Conservation (phyloP, 371 early-diverging fungal genomes). For the Lichtheimia ornata region DNA sequence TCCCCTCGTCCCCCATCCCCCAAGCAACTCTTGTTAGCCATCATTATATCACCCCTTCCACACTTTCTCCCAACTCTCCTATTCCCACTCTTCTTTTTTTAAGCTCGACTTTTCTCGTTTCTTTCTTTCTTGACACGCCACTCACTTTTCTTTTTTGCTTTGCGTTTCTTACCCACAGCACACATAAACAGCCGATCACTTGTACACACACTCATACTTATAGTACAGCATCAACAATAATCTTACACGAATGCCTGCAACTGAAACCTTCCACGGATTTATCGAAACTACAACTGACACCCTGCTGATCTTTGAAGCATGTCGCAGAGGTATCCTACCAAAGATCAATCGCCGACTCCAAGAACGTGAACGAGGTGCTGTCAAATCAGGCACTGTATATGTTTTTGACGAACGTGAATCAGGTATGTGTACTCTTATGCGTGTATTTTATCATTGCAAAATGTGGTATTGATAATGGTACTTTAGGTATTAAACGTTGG, state of each 20-base stretch:
- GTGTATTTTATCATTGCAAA: too few species aligned
- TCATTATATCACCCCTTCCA: not conserved
- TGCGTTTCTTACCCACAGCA: constrained; percentile 4
- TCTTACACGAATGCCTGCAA: constrained; percentile 29
- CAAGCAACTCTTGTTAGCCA: too few species aligned
- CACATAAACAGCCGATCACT: too few species aligned
- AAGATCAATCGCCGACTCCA: constrained; percentile 65
- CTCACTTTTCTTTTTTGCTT: constrained; percentile 8
- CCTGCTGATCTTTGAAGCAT: constrained; percentile 69
- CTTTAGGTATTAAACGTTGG: constrained; percentile 82
- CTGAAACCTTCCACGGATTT: constrained; percentile 55
- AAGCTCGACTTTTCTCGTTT: constrained; percentile 8
- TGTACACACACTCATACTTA: too few species aligned
- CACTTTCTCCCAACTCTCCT: constrained; percentile 12
- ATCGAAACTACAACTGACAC: constrained; percentile 68
- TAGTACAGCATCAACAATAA: not conserved
- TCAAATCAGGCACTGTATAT: constrained; percentile 67
- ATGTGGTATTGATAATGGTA: too few species aligned
- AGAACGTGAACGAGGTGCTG: constrained; percentile 61
- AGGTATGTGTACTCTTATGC: constrained; percentile 24
- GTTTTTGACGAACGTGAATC: constrained; percentile 76
- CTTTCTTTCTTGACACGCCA: constrained; percentile 7
- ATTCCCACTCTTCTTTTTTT: constrained; percentile 5
- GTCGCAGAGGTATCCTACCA: constrained; percentile 58
- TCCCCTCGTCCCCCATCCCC: not conserved